Base-by-base conservation (phyloP, 352 stramenopile genomes). In the Phytophthora melonis region DNA sequence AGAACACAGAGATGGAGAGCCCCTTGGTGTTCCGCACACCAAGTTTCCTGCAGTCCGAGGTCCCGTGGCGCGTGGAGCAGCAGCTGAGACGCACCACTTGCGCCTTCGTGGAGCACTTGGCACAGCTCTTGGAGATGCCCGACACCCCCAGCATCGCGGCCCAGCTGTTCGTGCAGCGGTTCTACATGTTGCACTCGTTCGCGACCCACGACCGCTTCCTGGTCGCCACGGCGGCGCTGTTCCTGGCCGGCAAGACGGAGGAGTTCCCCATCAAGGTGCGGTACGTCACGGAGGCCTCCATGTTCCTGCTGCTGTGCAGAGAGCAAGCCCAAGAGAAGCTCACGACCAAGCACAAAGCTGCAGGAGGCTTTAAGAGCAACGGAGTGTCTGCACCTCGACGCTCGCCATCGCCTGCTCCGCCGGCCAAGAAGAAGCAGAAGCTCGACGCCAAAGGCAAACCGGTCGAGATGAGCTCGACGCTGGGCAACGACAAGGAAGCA, bases 181-280 rank as follows among this genome's bases (percentile, higher is more conserved):
- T 95, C 77, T 95, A 90, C 72, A 84, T 87, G 81, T 50, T 93
- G 60, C 89, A 95, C 67, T 87, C 89, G 43, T 93, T 95, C 61
- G 66, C 75, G n/a, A 79, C 79, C 16, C 89, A 95, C 70, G 89
- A 95, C 63, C 89, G 89, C 30, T 95, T 93, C 78, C 67, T 94
- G 30, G 82, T 95, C 16, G 89, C 83, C 10, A 92, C 89, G 1
- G 86, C 87, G 0, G 86, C 85, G 58, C 72, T 95, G n/a, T 95
- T 94, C 50, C 78, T 95, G 18, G 86, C 86, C 0, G 81, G 79
- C 52, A 95, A 95, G 76, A 81, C 75, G 19, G 88, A 93, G 70
- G 89, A 95, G 41, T 93, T 93, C 68, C 77, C 84, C 1, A 84
- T 95, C 58, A 93, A 95, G 66, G 78, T 94, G 52, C 88, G 86